Base-by-base conservation (phyloP, 1,284 basidiomycete species). In the Naganishia cerealis region DNA sequence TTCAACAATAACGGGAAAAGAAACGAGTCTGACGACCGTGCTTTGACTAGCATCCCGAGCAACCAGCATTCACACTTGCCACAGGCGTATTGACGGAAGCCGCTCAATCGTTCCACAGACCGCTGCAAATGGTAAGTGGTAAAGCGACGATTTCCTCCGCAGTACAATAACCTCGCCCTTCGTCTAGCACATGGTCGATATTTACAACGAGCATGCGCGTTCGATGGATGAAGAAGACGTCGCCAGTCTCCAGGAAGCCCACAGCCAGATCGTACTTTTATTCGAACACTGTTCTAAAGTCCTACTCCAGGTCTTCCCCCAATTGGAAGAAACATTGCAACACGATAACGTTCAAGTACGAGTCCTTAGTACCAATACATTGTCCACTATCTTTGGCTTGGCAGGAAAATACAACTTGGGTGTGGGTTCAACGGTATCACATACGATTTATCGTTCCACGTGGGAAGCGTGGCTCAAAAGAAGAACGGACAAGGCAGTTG, bases 351-450 rank as follows among this genome's bases (percentile, higher is more conserved):
- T 87, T 0, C 84, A 86, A 52, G 81, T 95, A 0, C 87, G 95
- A 21, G 77, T 87, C 5, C 85, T 94, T 69, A 91, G 90, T 3
- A 93, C 92, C 0, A 86, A 90, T 71, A 89, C 88, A 0, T 84
- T 99, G 0, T 95, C 94, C 0, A 87, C 89, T 70, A 95, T 99
- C 89, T 94, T 92, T 76, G 87, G 88, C 0, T 79, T 90, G 72
- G 53, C 70, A 73, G 85, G 86, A 12, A 88, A 88, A 0, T 73
- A 81, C n/a, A 57, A 69, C 15, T 48, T 58, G 9, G 52, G 38
- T 29, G 62, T 69, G 3, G 16, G 89, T 66, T 53, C 72, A 68
- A 33, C 79, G 78, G 21, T 81, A 94, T 75, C 84, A 96, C 40
- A 87, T 89, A 38, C 86, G 82, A 75, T 90, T 74, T 94, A 94